Evolutionary conservation across 2,329 filamentous ascomycete species (phyloP), one percentile per base, ranked within the genome.

Genomic region (Fusarium sp.): DNA sequence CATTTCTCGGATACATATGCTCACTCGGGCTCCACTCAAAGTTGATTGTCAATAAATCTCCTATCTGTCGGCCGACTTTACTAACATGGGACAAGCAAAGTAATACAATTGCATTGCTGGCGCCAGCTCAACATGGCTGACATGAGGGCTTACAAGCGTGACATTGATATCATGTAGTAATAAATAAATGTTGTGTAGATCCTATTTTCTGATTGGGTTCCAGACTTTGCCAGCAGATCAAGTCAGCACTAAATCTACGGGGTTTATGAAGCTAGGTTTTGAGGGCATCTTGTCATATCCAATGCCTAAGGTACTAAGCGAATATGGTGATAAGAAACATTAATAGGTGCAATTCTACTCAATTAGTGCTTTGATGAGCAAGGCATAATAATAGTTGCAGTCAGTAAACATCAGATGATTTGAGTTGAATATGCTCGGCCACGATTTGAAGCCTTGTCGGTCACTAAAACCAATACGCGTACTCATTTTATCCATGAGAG

Each of bases 391-490:
- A 25, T 11, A 53, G 12, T 40, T 37, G 23, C 46, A 35, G 23
- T 33, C 37, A 44, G 37, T 43, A 32, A 49, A 28, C 30, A 38
- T 46, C 59, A 47, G 32, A 46, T 33, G 40, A 23, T 46, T 63
- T 23, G 23, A 40, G 25, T 42, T 35, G n/a, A 43, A 40, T 33
- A 52, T 28, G 18, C 32, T 64, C 37, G 56, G 56, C 44, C 37
- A 43, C 25, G 38, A 13, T 25, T 33, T 37, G 32, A 59, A 44
- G 32, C 57, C 61, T 30, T 52, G 42, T 58, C 53, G 49, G 67
- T 47, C 44, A 28, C 49, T 13, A 47, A 44, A 32, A 46, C 23
- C 37, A 71, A 71, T 71, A 71, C 61, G 68, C 67, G 68, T 71
- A 71, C 53, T 46, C 23, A 42, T 52, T 49, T 46, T 18, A 42